phyloP scores from a whole-genome alignment of 2,329 filamentous ascomycete species.

The Verticillium zaregamsianum region DNA sequence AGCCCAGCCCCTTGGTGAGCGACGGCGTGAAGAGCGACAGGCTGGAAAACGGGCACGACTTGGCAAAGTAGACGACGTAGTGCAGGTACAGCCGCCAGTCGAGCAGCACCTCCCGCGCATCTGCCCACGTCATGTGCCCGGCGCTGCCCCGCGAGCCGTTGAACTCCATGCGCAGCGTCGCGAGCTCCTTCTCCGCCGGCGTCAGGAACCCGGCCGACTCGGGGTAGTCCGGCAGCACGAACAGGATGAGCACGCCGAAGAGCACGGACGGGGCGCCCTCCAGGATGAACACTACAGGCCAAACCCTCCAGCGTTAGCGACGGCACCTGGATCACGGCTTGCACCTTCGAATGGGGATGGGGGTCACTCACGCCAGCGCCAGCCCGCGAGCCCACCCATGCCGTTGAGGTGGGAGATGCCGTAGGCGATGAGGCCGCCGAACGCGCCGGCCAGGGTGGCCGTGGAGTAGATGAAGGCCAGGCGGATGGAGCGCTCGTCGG shows the following conservation, averaged over 20 bases:
- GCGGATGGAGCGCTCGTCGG: conserved; percentile 65
- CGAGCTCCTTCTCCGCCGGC: conserved; percentile 54
- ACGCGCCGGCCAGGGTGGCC: conserved; percentile 67
- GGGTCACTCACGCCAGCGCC: conserved; percentile 57
- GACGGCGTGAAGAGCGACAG: conserved; percentile 60
- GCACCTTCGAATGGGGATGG: too few relatives aligned
- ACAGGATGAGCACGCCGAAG: conserved; percentile 53
- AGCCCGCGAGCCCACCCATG: conserved; percentile 56
- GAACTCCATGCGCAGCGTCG: conserved; percentile 37
- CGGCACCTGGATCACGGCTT: too few relatives aligned
- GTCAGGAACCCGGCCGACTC: conserved; percentile 61
- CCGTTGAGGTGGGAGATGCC: conserved; percentile 69
- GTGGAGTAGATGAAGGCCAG: conserved; percentile 68
- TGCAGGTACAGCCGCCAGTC: conserved; percentile 66
- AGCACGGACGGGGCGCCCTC: conserved; percentile 36
- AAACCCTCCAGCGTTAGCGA: too few relatives aligned
- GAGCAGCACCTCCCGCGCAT: conserved; percentile 65
- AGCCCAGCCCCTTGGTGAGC: conserved; percentile 52
- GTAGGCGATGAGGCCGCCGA: conserved; percentile 69
- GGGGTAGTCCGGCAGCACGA: conserved; percentile 63
- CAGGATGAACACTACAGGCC: conserved; percentile 38
- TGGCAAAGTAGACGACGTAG: conserved; percentile 45
- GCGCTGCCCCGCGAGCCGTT: conserved; percentile 51
- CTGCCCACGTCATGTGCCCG: conserved; percentile 57
- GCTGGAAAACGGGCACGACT: conserved; percentile 52